phyloP scores from a whole-genome alignment of 306 rosid genomes.

The Lupinus albus region DNA sequence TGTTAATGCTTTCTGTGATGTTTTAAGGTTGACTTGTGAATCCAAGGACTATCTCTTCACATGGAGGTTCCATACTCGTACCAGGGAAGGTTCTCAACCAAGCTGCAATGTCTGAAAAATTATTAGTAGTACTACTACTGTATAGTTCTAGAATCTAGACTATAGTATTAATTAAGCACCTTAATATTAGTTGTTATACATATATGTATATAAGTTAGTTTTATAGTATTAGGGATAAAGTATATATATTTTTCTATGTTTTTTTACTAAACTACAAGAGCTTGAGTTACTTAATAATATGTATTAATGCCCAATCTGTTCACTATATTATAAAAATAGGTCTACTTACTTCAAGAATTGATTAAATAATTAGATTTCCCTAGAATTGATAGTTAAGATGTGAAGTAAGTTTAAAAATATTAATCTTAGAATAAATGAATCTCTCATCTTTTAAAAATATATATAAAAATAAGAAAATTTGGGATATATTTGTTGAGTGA shows the following conservation, averaged over 20 bases:
- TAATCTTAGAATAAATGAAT: no score
- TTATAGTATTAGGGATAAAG: conserved; percentile 6
- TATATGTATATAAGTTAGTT: conserved; percentile 1
- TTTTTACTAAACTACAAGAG: background rate
- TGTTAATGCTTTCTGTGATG: conserved; percentile 76
- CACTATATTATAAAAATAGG: background rate
- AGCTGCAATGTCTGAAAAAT: conserved; percentile 46
- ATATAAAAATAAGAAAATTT: no score
- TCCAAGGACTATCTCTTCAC: conserved; percentile 73
- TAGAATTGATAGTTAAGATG: no score
- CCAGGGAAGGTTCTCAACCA: conserved; percentile 55
- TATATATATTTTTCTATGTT: conserved; percentile 32
- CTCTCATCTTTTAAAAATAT: no score
- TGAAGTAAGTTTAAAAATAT: no score
- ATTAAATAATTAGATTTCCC: no score
- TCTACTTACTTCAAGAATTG: no score
- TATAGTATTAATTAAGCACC: conserved; percentile 7
- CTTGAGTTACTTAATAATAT: background rate
- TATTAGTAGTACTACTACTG: conserved; percentile 18
- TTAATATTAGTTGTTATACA: background rate
- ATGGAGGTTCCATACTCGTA: conserved; percentile 84
- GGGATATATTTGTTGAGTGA: no score
- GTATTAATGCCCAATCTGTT: background rate
- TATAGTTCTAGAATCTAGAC: conserved; percentile 29
- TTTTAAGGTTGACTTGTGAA: conserved; percentile 58